phyloP scores from a whole-genome alignment of 2,329 filamentous ascomycete genomes.

The Thelonectria discophora region DNA sequence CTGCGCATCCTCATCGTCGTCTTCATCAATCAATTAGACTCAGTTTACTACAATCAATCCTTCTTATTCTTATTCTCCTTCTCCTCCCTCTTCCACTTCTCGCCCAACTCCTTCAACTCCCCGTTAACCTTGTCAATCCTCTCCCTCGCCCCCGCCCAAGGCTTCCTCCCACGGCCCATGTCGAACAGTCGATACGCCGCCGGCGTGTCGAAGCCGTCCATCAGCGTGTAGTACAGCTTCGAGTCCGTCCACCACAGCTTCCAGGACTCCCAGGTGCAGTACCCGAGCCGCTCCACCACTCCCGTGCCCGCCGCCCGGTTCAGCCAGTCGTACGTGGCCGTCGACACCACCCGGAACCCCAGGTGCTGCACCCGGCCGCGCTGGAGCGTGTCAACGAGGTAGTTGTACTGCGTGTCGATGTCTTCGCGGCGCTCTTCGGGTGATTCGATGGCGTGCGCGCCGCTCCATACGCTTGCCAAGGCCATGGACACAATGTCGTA shows the following conservation, averaged over 20 bases:
- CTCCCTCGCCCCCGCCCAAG: conserved; percentile 51
- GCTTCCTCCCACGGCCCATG: conserved; percentile 48
- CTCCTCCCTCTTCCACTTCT: conserved; percentile 36
- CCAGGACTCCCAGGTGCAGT: conserved; percentile 53
- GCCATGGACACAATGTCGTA: conserved; percentile 46
- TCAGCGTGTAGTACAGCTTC: conserved; percentile 51
- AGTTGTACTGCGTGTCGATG: conserved; percentile 43
- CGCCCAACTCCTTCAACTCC: conserved; percentile 31
- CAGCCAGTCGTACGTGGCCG: conserved; percentile 47
- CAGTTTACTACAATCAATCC: background rate
- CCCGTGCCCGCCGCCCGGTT: conserved; percentile 55
- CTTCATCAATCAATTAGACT: no score
- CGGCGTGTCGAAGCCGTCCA: conserved; percentile 50
- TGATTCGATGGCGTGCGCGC: conserved; percentile 33
- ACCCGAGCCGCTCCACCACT: conserved; percentile 49
- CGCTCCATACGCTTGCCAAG: conserved; percentile 42
- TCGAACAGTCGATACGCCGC: conserved; percentile 54
- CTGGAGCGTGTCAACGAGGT: conserved; percentile 32
- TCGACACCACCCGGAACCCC: conserved; percentile 37
- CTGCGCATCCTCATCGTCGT: background rate
- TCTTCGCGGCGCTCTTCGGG: conserved; percentile 38
- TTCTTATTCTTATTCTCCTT: conserved; percentile 34
- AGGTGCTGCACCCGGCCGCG: conserved; percentile 39
- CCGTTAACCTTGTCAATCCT: conserved; percentile 43
- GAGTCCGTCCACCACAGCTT: conserved; percentile 54